These are phyloP conservation scores for Saksenaea oblongispora DNA, from an alignment of 371 early-diverging fungal genomes.

Conservation along the genomic window DNA sequence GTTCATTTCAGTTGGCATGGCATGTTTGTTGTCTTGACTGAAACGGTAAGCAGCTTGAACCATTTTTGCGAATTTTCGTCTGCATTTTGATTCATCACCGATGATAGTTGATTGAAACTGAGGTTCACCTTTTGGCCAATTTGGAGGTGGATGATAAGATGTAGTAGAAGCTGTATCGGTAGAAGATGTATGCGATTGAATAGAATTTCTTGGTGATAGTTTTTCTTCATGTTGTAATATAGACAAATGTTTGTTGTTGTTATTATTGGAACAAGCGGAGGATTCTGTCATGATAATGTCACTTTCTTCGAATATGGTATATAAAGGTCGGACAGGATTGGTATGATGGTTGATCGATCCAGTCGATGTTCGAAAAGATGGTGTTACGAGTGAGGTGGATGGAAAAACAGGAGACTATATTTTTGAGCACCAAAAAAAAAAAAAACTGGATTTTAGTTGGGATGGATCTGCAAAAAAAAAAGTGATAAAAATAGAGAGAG, in stretches of 20 bases:
- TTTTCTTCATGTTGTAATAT: neutral
- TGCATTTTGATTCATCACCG: conserved; percentile 37
- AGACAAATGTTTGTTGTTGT: conserved; percentile 7
- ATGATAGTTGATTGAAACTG: conserved; percentile 19
- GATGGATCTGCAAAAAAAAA: neutral
- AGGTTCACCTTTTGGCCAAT: conserved; percentile 21
- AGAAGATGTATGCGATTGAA: conserved; percentile 8
- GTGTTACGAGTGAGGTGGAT: neutral
- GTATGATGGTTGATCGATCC: conserved; percentile 21
- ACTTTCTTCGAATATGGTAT: conserved; percentile 45
- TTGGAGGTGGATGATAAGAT: conserved; percentile 20
- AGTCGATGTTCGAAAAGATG: conserved; percentile 11
- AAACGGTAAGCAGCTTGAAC: conserved; percentile 31
- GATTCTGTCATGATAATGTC: conserved; percentile 33
- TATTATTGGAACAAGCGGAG: conserved; percentile 6
- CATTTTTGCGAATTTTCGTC: conserved; percentile 39
- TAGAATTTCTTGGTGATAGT: neutral
- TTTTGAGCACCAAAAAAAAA: neutral
- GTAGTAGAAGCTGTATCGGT: conserved; percentile 7
- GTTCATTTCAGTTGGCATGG: conserved; percentile 26
- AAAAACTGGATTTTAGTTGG: neutral
- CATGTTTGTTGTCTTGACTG: conserved; percentile 18
- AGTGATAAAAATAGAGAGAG: neutral
- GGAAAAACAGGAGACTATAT: neutral
- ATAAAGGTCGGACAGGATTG: conserved; percentile 19